Evolutionary conservation across 2,329 filamentous ascomycete species (phyloP).

Genomic region (Hypoxylon sp.): DNA sequence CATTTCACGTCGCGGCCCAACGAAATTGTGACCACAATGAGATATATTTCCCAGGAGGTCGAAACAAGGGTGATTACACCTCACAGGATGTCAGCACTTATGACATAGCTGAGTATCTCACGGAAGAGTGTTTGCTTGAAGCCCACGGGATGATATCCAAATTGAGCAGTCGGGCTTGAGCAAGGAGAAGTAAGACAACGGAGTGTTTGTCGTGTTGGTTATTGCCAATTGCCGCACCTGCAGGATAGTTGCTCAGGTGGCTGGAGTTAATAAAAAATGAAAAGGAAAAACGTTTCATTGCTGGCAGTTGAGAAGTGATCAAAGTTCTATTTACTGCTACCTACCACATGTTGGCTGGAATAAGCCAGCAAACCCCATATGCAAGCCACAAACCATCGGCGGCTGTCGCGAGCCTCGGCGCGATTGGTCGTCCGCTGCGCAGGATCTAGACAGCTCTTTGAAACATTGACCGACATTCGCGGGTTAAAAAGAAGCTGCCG

Average conservation of each 20-base stretch:
- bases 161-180: neutral
- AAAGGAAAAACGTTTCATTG: too few relatives aligned
- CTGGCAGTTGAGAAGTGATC: too few relatives aligned
- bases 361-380: conserved; percentile 17
- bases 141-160: too few relatives aligned
- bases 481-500: conserved; percentile 11
- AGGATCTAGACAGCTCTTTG: conserved; percentile 18
- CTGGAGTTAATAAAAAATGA: too few relatives aligned
- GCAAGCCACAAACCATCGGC: conserved; percentile 27
- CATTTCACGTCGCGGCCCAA: conserved; percentile 1
- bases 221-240: conserved; percentile 8
- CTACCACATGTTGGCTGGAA: conserved; percentile 1
- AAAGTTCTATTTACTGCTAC: too few relatives aligned
- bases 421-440: conserved; percentile 18
- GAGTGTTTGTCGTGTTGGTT: conserved; percentile 15
- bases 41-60: too few relatives aligned
- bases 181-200: neutral
- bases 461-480: conserved; percentile 35
- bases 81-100: too few relatives aligned
- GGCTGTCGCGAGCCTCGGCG: neutral
- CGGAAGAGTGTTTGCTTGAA: too few relatives aligned
- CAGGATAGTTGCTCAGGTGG: conserved; percentile 12
- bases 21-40: conserved; percentile 4
- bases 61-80: too few relatives aligned
- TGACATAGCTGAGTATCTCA: too few relatives aligned